Conservation (phyloP, 805 yeast species). For the Kodamaea lidongshanica region DNA sequence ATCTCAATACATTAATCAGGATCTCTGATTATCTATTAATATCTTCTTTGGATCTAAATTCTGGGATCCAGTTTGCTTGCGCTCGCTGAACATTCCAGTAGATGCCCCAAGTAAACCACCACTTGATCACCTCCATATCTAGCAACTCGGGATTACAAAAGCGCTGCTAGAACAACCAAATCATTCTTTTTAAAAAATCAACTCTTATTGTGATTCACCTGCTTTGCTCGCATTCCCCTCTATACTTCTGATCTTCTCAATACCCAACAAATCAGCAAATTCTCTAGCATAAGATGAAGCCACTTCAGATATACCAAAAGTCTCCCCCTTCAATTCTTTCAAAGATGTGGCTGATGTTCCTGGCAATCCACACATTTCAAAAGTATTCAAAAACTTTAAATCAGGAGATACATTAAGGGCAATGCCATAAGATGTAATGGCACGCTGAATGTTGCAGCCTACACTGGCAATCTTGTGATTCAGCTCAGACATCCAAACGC, state of each 20-base stretch:
- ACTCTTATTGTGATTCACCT: too few species aligned
- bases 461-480: constrained; percentile 74
- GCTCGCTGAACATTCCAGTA: too few species aligned
- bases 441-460: constrained; percentile 80
- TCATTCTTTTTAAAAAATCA: too few species aligned
- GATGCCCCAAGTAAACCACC: too few species aligned
- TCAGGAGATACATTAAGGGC: constrained; percentile 77
- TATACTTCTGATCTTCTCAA: constrained; percentile 10
- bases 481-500: constrained; percentile 66
- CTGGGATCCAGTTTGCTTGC: too few species aligned
- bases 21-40: too few species aligned
- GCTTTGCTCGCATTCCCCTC: too few species aligned
- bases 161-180: too few species aligned
- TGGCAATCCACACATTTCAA: constrained; percentile 83
- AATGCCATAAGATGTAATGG: constrained; percentile 84
- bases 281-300: constrained; percentile 32
- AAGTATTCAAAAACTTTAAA: constrained; percentile 58
- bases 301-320: constrained; percentile 16
- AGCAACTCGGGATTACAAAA: too few species aligned
- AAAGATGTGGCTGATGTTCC: constrained; percentile 40
- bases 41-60: too few species aligned
- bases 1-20: too few species aligned
- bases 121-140: too few species aligned
- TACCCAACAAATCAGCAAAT: constrained; percentile 28
- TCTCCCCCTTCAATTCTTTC: constrained; percentile 6